A percentile compares a stretch with the other conserved stretches of the same genome.
These are phyloP conservation scores for Striga hermonthica DNA, from an alignment of 305 asterid genomes.

Conservation along the genomic window DNA sequence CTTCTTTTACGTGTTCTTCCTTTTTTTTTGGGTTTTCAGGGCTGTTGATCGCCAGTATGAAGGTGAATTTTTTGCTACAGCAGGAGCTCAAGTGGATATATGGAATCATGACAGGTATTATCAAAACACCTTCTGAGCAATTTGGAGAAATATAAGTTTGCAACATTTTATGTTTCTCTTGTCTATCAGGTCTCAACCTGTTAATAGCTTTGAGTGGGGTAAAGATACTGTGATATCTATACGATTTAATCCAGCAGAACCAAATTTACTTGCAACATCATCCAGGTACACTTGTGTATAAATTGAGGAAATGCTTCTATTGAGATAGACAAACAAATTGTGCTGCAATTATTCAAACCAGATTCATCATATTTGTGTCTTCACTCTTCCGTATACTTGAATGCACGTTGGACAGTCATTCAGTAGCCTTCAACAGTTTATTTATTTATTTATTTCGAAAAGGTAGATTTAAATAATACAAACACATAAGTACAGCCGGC, in stretches of 20 bases:
- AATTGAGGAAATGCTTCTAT: slow-evolving; percentile 28
- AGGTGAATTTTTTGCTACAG: slow-evolving; percentile 90
- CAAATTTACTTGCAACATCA: slow-evolving; percentile 79
- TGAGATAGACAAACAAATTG: slow-evolving; percentile 3
- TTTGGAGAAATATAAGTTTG: slow-evolving; percentile 20
- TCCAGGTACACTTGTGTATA: slow-evolving; percentile 54
- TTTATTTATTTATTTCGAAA: too few relatives aligned
- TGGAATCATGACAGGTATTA: slow-evolving; percentile 92
- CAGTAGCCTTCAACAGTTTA: too few relatives aligned
- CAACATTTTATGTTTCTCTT: slow-evolving; percentile 25
- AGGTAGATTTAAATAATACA: too few relatives aligned
- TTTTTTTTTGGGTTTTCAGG: slow-evolving; percentile 41
- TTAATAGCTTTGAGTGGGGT: slow-evolving; percentile 84
- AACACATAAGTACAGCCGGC: too few relatives aligned
- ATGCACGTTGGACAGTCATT: slow-evolving; percentile 11
- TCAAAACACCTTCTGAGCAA: too few relatives aligned
- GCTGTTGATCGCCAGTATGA: slow-evolving; percentile 93
- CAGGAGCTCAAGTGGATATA: slow-evolving; percentile 93
- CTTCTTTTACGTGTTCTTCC: too few relatives aligned
- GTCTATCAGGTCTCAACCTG: slow-evolving; percentile 81
- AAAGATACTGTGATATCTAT: slow-evolving; percentile 65
- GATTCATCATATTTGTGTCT: slow-evolving; percentile 22
- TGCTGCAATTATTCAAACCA: slow-evolving; percentile 13
- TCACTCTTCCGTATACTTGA: neutral
- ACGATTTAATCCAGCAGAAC: slow-evolving; percentile 95